Evolutionary conservation across 345 rosid species (phyloP).

Genomic region (Orychophragmus violaceus): DNA sequence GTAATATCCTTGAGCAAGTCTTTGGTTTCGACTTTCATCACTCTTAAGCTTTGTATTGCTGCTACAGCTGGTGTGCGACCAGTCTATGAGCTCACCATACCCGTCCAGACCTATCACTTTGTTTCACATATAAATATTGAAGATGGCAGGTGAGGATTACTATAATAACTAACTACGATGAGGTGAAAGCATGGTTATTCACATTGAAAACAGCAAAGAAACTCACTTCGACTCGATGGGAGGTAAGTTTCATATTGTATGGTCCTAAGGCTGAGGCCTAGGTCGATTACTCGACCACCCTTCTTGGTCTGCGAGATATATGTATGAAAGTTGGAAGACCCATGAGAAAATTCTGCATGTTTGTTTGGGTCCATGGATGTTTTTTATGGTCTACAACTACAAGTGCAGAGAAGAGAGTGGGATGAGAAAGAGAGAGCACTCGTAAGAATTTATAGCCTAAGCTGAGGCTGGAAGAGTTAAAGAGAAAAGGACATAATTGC

Average conservation of each 20-base stretch:
- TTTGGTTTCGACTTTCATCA: slow-evolving; percentile 15
- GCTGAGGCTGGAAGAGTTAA: slow-evolving; percentile 11
- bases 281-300: slow-evolving; percentile 48
- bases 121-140: neutral
- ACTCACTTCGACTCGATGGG: slow-evolving; percentile 44
- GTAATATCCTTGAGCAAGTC: slow-evolving; percentile 16
- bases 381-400: neutral
- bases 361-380: slow-evolving; percentile 23
- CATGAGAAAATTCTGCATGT: slow-evolving; percentile 12
- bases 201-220: neutral
- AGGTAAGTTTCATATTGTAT: slow-evolving; percentile 47
- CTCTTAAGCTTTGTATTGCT: slow-evolving; percentile 27
- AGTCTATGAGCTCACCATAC: slow-evolving; percentile 35
- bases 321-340: slow-evolving; percentile 29
- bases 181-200: neutral
- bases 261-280: slow-evolving; percentile 66
- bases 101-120: slow-evolving; percentile 38
- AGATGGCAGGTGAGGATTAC: neutral
- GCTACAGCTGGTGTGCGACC: slow-evolving; percentile 40
- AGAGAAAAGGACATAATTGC: neutral
- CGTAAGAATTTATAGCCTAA: slow-evolving; percentile 15
- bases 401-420: slow-evolving; percentile 9
- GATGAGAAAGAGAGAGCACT: neutral
- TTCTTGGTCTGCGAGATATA: slow-evolving; percentile 39
- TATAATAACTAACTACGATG: neutral